Evolutionary conservation across 2,329 filamentous ascomycete genomes (phyloP).

Genomic region (Botryotinia calthae): DNA sequence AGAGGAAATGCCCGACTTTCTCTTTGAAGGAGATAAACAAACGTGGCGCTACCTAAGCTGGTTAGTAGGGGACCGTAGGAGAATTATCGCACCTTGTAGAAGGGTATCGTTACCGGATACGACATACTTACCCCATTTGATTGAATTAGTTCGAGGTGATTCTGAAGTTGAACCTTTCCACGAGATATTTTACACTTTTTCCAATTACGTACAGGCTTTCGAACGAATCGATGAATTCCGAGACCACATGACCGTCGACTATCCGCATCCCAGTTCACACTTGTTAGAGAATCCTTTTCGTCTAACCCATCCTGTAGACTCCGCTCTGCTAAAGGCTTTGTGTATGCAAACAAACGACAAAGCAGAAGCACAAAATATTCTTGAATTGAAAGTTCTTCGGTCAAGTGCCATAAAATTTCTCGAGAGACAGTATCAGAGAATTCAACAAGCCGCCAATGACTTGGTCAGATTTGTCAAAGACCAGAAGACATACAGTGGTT

Average conservation of each 20-base stretch:
- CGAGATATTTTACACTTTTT: neutral
- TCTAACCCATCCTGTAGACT: neutral
- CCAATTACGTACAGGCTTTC: neutral
- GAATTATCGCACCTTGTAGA: fast-evolving
- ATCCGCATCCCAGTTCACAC: neutral
- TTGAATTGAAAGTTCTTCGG: neutral
- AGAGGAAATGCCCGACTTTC: neutral
- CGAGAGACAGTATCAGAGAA: neutral
- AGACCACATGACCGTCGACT: no score
- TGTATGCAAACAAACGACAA: neutral
- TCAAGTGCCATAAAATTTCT: neutral
- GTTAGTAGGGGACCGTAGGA: fast-evolving
- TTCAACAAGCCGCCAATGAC: neutral
- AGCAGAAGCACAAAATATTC: neutral
- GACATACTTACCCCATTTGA: neutral
- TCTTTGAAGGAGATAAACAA: neutral
- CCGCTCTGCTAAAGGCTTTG: neutral
- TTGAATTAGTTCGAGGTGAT: neutral
- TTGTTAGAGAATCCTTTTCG: neutral
- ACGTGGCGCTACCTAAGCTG: fast-evolving
- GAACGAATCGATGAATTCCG: neutral
- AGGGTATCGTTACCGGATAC: neutral
- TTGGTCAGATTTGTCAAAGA: neutral
- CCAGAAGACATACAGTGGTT: neutral
- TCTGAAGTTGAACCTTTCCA: neutral